Evolutionary conservation across 305 asterid genomes (phyloP), one percentile per base, ranked within the genome.

Genomic region (Vinca major): DNA sequence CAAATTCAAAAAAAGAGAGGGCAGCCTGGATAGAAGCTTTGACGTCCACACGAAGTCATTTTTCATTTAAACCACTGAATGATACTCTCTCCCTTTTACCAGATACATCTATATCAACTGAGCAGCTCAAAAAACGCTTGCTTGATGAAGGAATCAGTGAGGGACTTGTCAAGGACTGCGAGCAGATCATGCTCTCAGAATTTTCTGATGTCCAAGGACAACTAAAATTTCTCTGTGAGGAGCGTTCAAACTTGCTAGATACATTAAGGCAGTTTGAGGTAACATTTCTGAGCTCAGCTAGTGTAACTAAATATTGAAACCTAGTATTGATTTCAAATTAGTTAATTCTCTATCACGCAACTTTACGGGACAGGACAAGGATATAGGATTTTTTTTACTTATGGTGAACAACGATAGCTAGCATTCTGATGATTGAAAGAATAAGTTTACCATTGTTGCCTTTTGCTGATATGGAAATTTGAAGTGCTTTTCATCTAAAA

Each of bases 211-310:
- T 89, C 49, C 84, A 89, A 66, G 94, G 88, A 57, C 98, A 88
- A 65, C 80, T 88, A 75, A 88, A 80, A 75, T 77, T 67, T 81
- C 92, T 92, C 33, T 88, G 85, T 19, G 81, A 88, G 65, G 92
- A 92, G 63, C 96, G 96, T 20, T 84, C 88, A 41, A 82, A 82
- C 80, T 84, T 89, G 80, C 79, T 89, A 62, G 92, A 91, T 79
- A 86, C 98, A 0, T 72, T 91, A 75, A 83, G 90, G 72, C 96
- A 88, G 76, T 79, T 89, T 73, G 96, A 92, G 98, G 98, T 91
- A 83, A 71, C 48, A 45, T 45, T 47, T 43, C 7, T 53, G 55
- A 13, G 20, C 47, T 60, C 47, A n/a, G 37, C 51, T 13, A 51
- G 16, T 49, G 21, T 33, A 40, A 67, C 16, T 66, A 5, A 10